Evolutionary conservation across 495 filamentous ascomycete genomes (phyloP).

Genomic region (Bombardia bombarda): DNA sequence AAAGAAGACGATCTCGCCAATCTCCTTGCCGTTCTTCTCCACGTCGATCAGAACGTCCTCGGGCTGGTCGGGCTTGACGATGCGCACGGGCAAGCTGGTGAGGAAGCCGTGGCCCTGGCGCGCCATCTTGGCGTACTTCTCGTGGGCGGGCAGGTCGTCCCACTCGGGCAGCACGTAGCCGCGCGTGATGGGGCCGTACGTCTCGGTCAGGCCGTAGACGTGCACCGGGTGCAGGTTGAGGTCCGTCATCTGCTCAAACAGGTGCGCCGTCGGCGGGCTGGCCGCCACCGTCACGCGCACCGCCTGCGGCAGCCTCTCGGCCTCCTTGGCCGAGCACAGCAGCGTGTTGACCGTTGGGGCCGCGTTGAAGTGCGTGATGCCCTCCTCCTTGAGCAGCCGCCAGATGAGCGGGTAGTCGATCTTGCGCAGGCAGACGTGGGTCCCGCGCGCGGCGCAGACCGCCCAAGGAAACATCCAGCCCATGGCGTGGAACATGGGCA

Average conservation of each 20-base stretch:
- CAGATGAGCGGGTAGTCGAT: conserved; percentile 93
- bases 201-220: conserved; percentile 92
- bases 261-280: conserved; percentile 74
- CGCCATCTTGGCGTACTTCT: conserved; percentile 81
- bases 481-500: conserved; percentile 95
- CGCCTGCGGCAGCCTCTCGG: conserved; percentile 55
- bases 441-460: conserved; percentile 82
- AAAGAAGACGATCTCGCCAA: conserved; percentile 84
- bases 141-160: conserved; percentile 59
- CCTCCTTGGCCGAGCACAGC: conserved; percentile 68
- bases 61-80: conserved; percentile 69
- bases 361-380: conserved; percentile 90
- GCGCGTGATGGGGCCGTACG: conserved; percentile 93
- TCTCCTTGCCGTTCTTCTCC: conserved; percentile 70
- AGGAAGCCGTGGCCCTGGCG: conserved; percentile 87
- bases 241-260: conserved; percentile 82
- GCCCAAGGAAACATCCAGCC: conserved; percentile 90
- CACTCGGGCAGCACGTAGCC: conserved; percentile 80
- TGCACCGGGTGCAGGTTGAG: conserved; percentile 89
- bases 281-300: conserved; percentile 92
- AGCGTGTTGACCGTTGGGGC: conserved; percentile 95
- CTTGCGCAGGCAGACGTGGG: conserved; percentile 90
- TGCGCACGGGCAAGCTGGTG: conserved; percentile 69
- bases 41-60: conserved; percentile 67
- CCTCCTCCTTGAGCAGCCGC: conserved; percentile 72